These are phyloP conservation scores for Linaria vulgaris DNA, from an alignment of 257 asterid species.

Conservation along the genomic window DNA sequence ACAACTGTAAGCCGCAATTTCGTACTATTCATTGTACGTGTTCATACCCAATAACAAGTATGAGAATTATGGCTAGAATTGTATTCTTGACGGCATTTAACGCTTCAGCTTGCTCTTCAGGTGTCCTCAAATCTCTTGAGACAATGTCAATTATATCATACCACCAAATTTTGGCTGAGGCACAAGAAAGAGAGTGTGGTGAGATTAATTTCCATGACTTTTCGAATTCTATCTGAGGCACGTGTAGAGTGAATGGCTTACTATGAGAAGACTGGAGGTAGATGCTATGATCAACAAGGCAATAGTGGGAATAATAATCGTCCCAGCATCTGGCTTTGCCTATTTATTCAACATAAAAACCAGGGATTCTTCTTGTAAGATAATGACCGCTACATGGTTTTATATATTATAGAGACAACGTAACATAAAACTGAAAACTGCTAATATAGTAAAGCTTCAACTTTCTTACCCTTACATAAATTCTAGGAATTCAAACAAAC, in stretches of 20 bases:
- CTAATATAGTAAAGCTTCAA: no score
- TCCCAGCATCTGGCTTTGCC: conserved; percentile 58
- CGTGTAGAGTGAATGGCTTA: conserved; percentile 13
- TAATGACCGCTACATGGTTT: no score
- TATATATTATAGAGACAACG: no score
- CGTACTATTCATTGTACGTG: not conserved
- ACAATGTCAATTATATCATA: conserved; percentile 48
- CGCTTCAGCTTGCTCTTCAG: conserved; percentile 38
- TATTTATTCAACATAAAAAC: conserved; percentile 14
- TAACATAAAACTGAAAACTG: no score
- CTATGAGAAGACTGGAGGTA: conserved; percentile 41
- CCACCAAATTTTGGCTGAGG: conserved; percentile 56
- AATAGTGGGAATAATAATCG: conserved; percentile 38
- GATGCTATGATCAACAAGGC: conserved; percentile 53
- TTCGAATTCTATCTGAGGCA: not conserved
- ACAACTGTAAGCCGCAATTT: not conserved
- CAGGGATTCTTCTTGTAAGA: no score
- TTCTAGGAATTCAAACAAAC: no score
- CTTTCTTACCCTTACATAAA: no score
- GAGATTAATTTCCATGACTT: not conserved
- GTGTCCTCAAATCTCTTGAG: conserved; percentile 36
- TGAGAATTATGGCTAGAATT: conserved; percentile 32
- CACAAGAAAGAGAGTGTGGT: conserved; percentile 1
- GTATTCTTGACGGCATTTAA: conserved; percentile 41
- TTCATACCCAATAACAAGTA: conserved; percentile 46